phyloP scores from a whole-genome alignment of 2,329 filamentous ascomycete species.

The Colletotrichum phormii region DNA sequence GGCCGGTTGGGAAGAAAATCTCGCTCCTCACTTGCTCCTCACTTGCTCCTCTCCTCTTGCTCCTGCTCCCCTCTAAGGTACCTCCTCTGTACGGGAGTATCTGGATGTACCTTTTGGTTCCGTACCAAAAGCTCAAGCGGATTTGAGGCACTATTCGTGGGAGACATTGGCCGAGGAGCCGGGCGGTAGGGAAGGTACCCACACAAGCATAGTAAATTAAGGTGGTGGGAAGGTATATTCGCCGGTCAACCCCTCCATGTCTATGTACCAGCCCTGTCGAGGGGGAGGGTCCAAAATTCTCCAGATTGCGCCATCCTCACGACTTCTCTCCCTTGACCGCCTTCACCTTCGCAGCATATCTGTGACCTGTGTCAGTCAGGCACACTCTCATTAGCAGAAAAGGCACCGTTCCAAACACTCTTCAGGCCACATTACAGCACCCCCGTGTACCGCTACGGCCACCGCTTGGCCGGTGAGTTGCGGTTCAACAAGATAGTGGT shows the following conservation, averaged over 20 bases:
- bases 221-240: constrained; percentile 10
- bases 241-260: constrained; percentile 30
- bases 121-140: constrained; percentile 32
- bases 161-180: constrained; percentile 32
- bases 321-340: constrained; percentile 32
- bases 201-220: not conserved
- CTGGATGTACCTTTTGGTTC: too few species aligned
- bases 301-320: constrained; percentile 36
- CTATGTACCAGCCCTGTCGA: constrained; percentile 33
- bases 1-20: constrained; percentile 31
- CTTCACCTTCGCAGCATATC: constrained; percentile 31
- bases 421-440: constrained; percentile 23
- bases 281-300: constrained; percentile 31
- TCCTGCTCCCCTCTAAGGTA: not conserved
- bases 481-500: not conserved
- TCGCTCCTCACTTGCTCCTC: constrained; percentile 10
- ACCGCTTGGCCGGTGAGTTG: constrained; percentile 5
- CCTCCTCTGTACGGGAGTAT: too few species aligned
- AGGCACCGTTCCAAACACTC: not conserved
- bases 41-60: not conserved
- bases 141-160: constrained; percentile 32
- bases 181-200: constrained; percentile 20
- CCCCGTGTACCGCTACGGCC: not conserved
- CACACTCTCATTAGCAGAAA: not conserved
- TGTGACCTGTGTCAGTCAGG: not conserved